Conservation (phyloP, 257 asterid species). For the Striga asiatica region DNA sequence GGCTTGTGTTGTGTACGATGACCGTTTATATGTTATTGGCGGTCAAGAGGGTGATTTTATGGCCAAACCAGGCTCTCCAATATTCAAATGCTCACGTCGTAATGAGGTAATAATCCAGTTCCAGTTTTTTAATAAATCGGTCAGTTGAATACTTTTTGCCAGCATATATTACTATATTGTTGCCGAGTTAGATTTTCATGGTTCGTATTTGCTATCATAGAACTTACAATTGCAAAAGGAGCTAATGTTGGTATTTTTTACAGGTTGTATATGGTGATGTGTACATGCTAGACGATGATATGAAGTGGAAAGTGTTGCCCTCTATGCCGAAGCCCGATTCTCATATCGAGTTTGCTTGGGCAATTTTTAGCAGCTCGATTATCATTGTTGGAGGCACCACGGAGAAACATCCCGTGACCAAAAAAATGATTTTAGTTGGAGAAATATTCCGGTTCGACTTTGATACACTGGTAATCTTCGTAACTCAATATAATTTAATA, state of each 20-base stretch:
- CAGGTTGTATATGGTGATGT: slow-evolving; percentile 75
- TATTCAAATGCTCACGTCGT: slow-evolving; percentile 69
- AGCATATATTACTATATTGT: too few species aligned
- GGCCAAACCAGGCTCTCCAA: slow-evolving; percentile 77
- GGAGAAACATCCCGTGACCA: slow-evolving; percentile 58
- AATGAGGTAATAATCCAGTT: slow-evolving; percentile 37
- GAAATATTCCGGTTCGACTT: slow-evolving; percentile 52
- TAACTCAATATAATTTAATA: too few species aligned
- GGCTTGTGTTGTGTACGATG: slow-evolving; percentile 51
- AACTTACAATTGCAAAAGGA: too few species aligned
- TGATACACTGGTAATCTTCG: slow-evolving; percentile 41
- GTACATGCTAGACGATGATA: slow-evolving; percentile 50
- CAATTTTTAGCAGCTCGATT: slow-evolving; percentile 40
- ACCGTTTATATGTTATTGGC: slow-evolving; percentile 53
- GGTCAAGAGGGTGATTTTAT: slow-evolving; percentile 87
- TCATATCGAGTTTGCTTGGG: slow-evolving; percentile 61
- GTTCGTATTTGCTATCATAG: too few species aligned
- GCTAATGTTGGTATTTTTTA: too few species aligned
- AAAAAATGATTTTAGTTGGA: slow-evolving; percentile 65
- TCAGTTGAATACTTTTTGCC: too few species aligned
- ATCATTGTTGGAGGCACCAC: slow-evolving; percentile 62
- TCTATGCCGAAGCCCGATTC: slow-evolving; percentile 69
- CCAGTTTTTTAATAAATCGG: not conserved
- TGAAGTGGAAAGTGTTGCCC: slow-evolving; percentile 45
- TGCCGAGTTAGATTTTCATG: too few species aligned